Evolutionary conservation across 306 rosid genomes (phyloP).

Genomic region (Rosa lucieae): DNA sequence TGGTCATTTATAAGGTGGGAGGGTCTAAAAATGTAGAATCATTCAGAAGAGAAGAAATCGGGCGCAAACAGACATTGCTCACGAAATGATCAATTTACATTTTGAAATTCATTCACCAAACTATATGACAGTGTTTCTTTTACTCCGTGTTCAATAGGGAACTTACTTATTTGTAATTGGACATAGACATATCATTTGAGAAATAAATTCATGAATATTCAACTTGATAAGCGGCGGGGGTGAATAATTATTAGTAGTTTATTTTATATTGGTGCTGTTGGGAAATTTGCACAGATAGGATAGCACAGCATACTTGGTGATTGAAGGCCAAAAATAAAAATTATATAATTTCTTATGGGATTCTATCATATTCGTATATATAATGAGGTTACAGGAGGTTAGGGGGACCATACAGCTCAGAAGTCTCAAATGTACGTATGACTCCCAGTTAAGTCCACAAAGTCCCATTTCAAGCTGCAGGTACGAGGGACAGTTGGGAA

Average conservation of each 20-base stretch:
- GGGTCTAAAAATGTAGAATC: not conserved
- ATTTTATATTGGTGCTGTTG: not conserved
- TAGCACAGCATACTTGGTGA: not conserved
- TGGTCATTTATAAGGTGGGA: not conserved
- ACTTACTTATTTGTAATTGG: too few relatives aligned
- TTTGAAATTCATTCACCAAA: not conserved
- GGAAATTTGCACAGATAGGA: not conserved
- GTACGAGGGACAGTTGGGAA: not conserved
- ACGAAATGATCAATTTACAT: too few relatives aligned
- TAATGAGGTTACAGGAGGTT: not conserved
- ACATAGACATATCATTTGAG: not conserved
- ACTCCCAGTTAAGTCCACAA: not conserved
- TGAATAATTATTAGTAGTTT: too few relatives aligned
- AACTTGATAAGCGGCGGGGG: not conserved
- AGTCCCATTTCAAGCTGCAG: not conserved
- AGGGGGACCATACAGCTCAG: not conserved
- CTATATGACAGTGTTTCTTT: not conserved
- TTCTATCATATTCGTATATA: not conserved
- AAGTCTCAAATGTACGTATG: not conserved
- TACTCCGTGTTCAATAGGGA: too few relatives aligned
- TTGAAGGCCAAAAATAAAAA: not conserved
- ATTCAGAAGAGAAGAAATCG: not conserved
- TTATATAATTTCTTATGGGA: not conserved
- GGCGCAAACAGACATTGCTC: not conserved
- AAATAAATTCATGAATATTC: not conserved